phyloP scores from a whole-genome alignment of 2,329 filamentous ascomycete genomes.

The Juglanconis oblonga region DNA sequence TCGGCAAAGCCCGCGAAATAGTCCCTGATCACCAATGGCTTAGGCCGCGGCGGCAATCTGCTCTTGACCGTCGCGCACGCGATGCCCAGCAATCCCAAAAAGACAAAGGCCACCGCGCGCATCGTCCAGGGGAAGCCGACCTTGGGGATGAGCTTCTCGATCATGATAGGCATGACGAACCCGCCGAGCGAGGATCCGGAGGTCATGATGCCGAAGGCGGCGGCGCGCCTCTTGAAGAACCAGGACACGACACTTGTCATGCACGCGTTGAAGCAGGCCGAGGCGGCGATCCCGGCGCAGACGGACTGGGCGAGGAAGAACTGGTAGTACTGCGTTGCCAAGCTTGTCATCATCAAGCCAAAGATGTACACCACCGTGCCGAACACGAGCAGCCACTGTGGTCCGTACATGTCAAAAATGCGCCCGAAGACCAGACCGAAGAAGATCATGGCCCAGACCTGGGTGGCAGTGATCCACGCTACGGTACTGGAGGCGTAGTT shows the following conservation, averaged over 20 bases:
- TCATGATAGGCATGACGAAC: constrained; percentile 56
- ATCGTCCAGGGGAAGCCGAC: constrained; percentile 40
- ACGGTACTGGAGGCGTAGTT: constrained; percentile 47
- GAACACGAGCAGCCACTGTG: constrained; percentile 48
- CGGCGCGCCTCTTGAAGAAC: constrained; percentile 45
- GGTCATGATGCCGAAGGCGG: constrained; percentile 46
- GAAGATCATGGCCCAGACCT: constrained; percentile 43
- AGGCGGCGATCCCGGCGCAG: constrained; percentile 30
- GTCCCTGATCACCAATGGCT: constrained; percentile 42
- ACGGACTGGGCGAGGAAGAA: constrained; percentile 37
- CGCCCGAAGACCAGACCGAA: constrained; percentile 42
- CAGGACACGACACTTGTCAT: constrained; percentile 38
- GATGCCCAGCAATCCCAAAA: constrained; percentile 31
- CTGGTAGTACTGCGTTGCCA: constrained; percentile 40
- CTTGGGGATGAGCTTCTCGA: constrained; percentile 47
- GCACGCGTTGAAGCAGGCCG: constrained; percentile 34
- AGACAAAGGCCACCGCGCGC: constrained; percentile 34
- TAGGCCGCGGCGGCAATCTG: constrained; percentile 31
- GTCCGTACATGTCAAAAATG: constrained; percentile 57
- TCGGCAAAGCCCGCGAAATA: constrained; percentile 48
- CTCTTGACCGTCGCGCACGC: constrained; percentile 31
- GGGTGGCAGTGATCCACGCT: constrained; percentile 55
- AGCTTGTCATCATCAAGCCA: constrained; percentile 58
- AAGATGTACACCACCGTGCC: constrained; percentile 55
- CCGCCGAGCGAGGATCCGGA: constrained; percentile 50